Evolutionary conservation across 176 grass and related monocot species (phyloP).

Genomic region (Oryza coarctata): DNA sequence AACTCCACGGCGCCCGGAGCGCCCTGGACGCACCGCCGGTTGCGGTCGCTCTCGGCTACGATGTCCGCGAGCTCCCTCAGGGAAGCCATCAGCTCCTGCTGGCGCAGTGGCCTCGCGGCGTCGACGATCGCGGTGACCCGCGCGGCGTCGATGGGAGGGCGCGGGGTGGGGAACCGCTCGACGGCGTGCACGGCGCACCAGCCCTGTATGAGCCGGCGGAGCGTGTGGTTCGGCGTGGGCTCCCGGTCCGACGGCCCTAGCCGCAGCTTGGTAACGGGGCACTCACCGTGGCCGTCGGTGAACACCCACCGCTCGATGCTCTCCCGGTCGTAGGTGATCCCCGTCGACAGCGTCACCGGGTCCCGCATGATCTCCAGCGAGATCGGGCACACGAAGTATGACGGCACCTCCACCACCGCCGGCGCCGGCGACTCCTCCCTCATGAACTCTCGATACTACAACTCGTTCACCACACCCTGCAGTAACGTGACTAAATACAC

Average conservation of each 20-base stretch:
- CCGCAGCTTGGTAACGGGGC: slow-evolving; percentile 72
- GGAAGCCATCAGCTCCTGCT: slow-evolving; percentile 2
- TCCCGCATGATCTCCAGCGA: slow-evolving; percentile 84
- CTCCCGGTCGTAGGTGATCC: slow-evolving; percentile 90
- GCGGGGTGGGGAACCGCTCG: slow-evolving; percentile 73
- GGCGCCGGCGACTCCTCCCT: slow-evolving; percentile 7
- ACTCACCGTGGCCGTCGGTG: slow-evolving; percentile 58
- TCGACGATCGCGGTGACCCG: slow-evolving; percentile 45
- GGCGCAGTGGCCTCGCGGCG: neutral
- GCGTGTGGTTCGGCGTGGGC: slow-evolving; percentile 91
- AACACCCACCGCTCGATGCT: slow-evolving; percentile 92
- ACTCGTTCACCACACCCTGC: neutral
- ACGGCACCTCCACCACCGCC: slow-evolving; percentile 58
- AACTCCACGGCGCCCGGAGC: slow-evolving; percentile 40
- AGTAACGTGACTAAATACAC: neutral
- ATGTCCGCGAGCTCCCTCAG: slow-evolving; percentile 51
- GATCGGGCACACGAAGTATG: slow-evolving; percentile 84
- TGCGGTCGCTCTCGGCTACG: slow-evolving; percentile 64
- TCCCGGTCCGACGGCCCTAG: slow-evolving; percentile 50
- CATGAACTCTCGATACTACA: slow-evolving; percentile 6
- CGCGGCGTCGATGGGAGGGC: slow-evolving; percentile 48
- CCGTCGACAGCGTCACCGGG: slow-evolving; percentile 82
- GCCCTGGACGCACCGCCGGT: slow-evolving; percentile 55
- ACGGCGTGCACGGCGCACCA: slow-evolving; percentile 77
- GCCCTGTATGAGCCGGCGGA: slow-evolving; percentile 77